Percentiles rank a stretch among this genome's conserved stretches.
These are phyloP conservation scores for Aspergillus candidus DNA, from an alignment of 2,329 filamentous ascomycete genomes.

Conservation along the genomic window DNA sequence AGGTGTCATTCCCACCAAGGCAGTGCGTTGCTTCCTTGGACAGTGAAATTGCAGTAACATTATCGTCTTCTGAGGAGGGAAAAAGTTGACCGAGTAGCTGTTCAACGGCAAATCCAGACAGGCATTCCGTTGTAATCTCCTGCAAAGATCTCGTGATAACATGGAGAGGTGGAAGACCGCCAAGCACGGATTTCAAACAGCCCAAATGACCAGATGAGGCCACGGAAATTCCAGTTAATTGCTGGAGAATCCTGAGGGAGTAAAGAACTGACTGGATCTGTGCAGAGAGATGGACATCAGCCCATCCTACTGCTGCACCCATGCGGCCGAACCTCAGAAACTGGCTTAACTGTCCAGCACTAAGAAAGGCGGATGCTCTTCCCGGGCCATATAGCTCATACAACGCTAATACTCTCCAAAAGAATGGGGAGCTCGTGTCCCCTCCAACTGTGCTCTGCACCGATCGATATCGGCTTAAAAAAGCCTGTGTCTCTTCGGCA, in stretches of 20 bases:
- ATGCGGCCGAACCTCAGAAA: slow-evolving; percentile 27
- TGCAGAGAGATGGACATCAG: slow-evolving; percentile 55
- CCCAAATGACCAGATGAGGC: slow-evolving; percentile 6
- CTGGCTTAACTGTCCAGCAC: slow-evolving; percentile 14
- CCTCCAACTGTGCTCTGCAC: slow-evolving; percentile 11
- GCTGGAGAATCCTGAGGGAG: slow-evolving; percentile 55
- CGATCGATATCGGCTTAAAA: slow-evolving; percentile 20
- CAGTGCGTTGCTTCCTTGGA: not conserved
- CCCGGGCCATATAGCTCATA: slow-evolving; percentile 23
- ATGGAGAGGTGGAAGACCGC: slow-evolving; percentile 24
- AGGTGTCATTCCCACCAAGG: not conserved
- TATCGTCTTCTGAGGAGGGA: not conserved
- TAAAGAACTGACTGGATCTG: slow-evolving; percentile 57
- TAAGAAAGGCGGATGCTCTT: slow-evolving; percentile 10
- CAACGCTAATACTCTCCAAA: slow-evolving; percentile 33
- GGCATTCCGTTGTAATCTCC: slow-evolving; percentile 14
- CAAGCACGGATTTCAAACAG: slow-evolving; percentile 17
- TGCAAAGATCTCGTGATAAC: slow-evolving; percentile 22
- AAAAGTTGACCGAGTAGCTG: slow-evolving; percentile 7
- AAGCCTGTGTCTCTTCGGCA: slow-evolving; percentile 9
- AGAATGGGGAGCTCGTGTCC: slow-evolving; percentile 9
- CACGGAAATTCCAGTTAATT: slow-evolving; percentile 42
- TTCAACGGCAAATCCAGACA: slow-evolving; percentile 3
- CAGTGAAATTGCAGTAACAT: too few relatives aligned
- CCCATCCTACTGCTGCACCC: slow-evolving; percentile 46